These are phyloP conservation scores for Aspergillus hancockii DNA, from an alignment of 495 filamentous ascomycete genomes.

Conservation along the genomic window DNA sequence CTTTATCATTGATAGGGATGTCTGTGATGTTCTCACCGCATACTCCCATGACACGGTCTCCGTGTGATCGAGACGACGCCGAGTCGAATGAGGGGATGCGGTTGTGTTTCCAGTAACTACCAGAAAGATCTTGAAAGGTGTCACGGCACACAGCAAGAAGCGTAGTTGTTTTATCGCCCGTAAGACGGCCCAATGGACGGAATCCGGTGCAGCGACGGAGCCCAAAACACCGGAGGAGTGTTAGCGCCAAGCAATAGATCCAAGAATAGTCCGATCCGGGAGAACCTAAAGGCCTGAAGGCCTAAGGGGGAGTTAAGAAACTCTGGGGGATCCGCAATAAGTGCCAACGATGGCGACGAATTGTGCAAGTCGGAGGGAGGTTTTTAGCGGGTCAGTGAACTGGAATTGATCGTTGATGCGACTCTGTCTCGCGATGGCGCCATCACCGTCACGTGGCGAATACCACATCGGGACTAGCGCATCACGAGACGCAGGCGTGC, in stretches of 20 bases:
- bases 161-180: neutral
- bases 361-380: constrained; percentile 10
- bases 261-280: neutral
- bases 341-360: constrained; percentile 17
- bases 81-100: no score
- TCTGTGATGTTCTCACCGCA: neutral
- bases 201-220: neutral
- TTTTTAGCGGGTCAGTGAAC: neutral
- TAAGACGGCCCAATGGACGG: neutral
- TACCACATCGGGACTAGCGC: constrained; percentile 3
- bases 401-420: constrained; percentile 15
- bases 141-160: neutral
- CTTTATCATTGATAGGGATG: neutral
- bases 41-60: no score
- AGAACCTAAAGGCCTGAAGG: neutral
- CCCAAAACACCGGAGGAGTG: neutral
- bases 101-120: no score
- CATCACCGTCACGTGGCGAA: constrained; percentile 23
- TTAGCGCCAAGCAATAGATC: neutral
- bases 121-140: neutral
- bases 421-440: constrained; percentile 18
- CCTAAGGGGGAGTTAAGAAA: neutral
- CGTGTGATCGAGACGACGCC: no score
- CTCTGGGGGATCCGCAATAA: constrained; percentile 19
- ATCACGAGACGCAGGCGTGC: constrained; percentile 14